Evolutionary conservation across 495 filamentous ascomycete genomes (phyloP), one percentile per base, ranked within the genome.

Genomic region (Xylaria venustula): DNA sequence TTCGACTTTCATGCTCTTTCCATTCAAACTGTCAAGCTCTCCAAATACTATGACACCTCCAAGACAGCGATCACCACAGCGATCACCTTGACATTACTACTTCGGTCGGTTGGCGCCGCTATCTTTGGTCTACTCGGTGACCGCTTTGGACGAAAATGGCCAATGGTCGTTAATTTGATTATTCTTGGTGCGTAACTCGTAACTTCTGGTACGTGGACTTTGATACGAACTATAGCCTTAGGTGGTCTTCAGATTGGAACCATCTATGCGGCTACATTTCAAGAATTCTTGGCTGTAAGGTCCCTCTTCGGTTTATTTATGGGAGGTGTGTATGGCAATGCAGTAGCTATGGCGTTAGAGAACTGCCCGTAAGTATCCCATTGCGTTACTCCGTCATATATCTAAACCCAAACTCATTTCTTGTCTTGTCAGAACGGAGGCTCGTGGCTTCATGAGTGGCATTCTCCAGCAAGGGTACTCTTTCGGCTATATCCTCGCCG

Each of bases 241-340:
- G 67, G 85, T 7, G 61, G 85, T 3, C 73, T 93, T 34, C 87
- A 92, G 70, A 82, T 92, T 61, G 88, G 81, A 3, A 91, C 88
- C 19, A 89, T 89, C 63, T 93, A 88, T 67, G 83, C 82, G 65
- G 52, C 58, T 0, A 90, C 84, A 0, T 92, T 89, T 68, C 67
- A 79, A 52, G 78, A 87, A 66, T 92, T 92, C 69, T 71, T 92
- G 34, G 88, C 82, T 30, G 89, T 91, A 1, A 71, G 88, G 20
- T 79, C 81, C 46, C 70, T 92, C 11, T 92, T 91, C 69, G 90
- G 90, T n/a, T 74, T 93, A 54, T 88, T 90, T 52, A 93, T 92
- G 89, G 90, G 90, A 22, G 90, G 90, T 48, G 84, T 93, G 15
- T 93, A 91, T 73, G 90, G 90, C 45, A 87, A 90, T 67, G 87